phyloP scores from a whole-genome alignment of 192 early-diverging fungal species.

The Globomyces pollinis-pini region DNA sequence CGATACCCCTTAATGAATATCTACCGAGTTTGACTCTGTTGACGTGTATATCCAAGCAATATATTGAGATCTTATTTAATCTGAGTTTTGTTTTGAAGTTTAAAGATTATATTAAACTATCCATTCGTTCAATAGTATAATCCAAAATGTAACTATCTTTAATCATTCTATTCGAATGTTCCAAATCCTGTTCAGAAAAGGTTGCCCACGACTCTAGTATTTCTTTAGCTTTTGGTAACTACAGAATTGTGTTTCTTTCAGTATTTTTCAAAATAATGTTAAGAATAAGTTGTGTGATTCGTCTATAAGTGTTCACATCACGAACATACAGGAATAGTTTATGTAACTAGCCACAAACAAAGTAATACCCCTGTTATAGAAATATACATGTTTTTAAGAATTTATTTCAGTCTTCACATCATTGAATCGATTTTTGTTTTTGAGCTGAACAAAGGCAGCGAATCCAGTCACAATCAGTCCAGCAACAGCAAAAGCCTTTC shows the following conservation, averaged over 20 bases:
- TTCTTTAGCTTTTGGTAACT: constrained; percentile 76
- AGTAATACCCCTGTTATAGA: no score
- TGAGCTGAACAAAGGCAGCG: no score
- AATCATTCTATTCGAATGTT: constrained; percentile 66
- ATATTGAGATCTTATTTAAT: no score
- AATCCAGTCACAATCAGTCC: no score
- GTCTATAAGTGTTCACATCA: constrained; percentile 91
- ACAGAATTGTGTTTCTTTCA: constrained; percentile 56
- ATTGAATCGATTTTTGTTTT: no score
- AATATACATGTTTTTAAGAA: no score
- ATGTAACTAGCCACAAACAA: constrained; percentile 50
- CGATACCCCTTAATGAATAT: no score
- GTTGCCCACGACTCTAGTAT: constrained; percentile 74
- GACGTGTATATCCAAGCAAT: no score
- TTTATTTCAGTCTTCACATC: no score
- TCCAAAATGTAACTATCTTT: constrained; percentile 81
- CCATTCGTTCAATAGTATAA: constrained; percentile 87
- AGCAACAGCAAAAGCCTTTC: no score
- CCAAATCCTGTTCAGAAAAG: constrained; percentile 88
- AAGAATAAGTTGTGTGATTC: constrained; percentile 73
- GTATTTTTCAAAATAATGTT: constrained; percentile 64
- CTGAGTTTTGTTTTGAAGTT: no score
- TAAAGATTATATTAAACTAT: constrained; percentile 20
- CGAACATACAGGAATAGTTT: constrained; percentile 76
- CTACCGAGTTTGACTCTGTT: no score